A percentile compares a stretch with the other conserved stretches of the same genome.
phyloP scores from a whole-genome alignment of 202 grass and related monocot species.

The Carex arenaria region DNA sequence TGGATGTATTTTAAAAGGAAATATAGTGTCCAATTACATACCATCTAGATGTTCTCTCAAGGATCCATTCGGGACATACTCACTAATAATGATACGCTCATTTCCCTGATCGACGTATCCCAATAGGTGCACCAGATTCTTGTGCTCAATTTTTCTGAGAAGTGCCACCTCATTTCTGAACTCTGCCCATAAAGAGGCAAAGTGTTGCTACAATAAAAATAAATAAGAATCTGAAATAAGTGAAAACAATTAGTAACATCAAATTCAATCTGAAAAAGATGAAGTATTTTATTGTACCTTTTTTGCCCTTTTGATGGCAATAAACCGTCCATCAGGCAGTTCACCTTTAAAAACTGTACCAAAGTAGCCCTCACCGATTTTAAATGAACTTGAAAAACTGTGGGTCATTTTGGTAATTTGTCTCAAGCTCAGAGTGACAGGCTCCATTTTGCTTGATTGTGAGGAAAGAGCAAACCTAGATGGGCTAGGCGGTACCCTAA shows the following conservation, averaged over 20 bases:
- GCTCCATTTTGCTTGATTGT: constrained; percentile 56
- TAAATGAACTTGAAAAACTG: constrained; percentile 58
- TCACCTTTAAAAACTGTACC: constrained; percentile 77
- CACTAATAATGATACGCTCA: constrained; percentile 82
- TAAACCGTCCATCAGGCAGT: constrained; percentile 40
- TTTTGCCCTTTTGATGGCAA: constrained; percentile 86
- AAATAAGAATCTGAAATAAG: background rate
- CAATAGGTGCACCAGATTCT: constrained; percentile 88
- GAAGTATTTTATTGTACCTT: constrained; percentile 47
- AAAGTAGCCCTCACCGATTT: constrained; percentile 87
- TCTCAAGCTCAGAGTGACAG: constrained; percentile 60
- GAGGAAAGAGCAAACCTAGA: constrained; percentile 82
- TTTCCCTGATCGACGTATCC: constrained; percentile 70
- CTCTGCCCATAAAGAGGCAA: constrained; percentile 56
- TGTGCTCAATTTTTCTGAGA: constrained; percentile 89
- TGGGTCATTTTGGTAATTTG: constrained; percentile 71
- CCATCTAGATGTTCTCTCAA: constrained; percentile 96
- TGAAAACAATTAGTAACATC: constrained; percentile 15
- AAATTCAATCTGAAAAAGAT: background rate
- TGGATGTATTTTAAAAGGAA: constrained; percentile 14
- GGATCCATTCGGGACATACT: constrained; percentile 83
- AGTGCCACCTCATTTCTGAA: constrained; percentile 92
- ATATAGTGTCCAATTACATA: constrained; percentile 44
- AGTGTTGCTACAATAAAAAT: constrained; percentile 61
- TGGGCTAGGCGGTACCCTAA: constrained; percentile 67